Evolutionary conservation across 108 stramenopile genomes (phyloP).

Genomic region (Chaetoceros tenuissimus): DNA sequence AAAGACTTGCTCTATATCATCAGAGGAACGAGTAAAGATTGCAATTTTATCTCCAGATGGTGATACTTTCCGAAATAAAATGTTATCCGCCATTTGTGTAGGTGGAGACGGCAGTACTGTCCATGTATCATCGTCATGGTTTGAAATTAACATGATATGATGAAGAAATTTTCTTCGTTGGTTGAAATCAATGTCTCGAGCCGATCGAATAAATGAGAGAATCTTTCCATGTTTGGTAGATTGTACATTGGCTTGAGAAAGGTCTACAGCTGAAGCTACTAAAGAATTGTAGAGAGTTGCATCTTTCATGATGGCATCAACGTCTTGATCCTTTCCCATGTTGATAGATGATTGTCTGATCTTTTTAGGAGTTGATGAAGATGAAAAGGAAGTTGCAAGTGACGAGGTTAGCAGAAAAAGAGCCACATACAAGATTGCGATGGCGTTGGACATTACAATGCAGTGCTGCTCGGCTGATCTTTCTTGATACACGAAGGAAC

Average conservation of each 20-base stretch:
- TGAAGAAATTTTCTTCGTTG: slow-evolving; percentile 45
- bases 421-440: too few relatives aligned
- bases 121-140: not conserved
- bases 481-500: too few relatives aligned
- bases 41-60: slow-evolving; percentile 54
- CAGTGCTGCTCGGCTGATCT: too few relatives aligned
- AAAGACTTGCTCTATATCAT: slow-evolving; percentile 15
- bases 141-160: slow-evolving; percentile 18
- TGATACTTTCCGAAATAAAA: slow-evolving; percentile 50
- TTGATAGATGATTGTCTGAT: too few relatives aligned
- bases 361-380: too few relatives aligned
- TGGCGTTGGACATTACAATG: too few relatives aligned
- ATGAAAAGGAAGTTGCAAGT: too few relatives aligned
- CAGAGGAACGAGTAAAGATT: slow-evolving; percentile 16
- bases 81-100: slow-evolving; percentile 34
- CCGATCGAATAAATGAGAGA: slow-evolving; percentile 42
- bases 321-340: too few relatives aligned
- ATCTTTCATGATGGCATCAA: slow-evolving; percentile 13
- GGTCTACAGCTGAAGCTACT: slow-evolving; percentile 51
- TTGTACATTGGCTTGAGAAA: slow-evolving; percentile 30
- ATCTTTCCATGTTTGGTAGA: not conserved
- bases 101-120: slow-evolving; percentile 52
- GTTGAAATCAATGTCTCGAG: slow-evolving; percentile 61
- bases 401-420: too few relatives aligned
- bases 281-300: slow-evolving; percentile 46